Conservation (phyloP, 192 early-diverging fungal genomes). For the Coemansia sp. region DNA sequence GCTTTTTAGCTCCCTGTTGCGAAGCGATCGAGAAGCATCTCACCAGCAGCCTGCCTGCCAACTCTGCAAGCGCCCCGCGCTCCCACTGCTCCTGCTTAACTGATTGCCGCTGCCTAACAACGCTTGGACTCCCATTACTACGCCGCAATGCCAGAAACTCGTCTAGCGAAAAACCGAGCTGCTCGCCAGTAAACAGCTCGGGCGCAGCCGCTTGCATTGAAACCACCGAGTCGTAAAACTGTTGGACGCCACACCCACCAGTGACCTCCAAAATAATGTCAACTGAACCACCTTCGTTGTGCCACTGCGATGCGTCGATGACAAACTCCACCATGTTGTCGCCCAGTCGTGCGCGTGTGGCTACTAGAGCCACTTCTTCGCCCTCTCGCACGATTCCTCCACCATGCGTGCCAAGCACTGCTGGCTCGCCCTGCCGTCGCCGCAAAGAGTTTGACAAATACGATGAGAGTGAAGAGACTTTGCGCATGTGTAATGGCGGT, state of each 20-base stretch:
- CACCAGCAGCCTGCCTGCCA: constrained; percentile 28
- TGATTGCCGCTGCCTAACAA: neutral
- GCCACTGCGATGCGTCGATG: constrained; percentile 41
- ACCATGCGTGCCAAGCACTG: constrained; percentile 29
- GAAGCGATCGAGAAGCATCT: constrained; percentile 33
- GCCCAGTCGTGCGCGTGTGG: constrained; percentile 28
- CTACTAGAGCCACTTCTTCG: constrained; percentile 32
- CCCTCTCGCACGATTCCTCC: constrained; percentile 50
- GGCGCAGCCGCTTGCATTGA: constrained; percentile 30
- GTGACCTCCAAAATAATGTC: constrained; percentile 12
- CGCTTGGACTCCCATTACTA: neutral
- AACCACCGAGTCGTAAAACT: constrained; percentile 11
- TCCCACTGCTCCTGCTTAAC: neutral
- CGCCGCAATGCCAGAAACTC: constrained; percentile 1
- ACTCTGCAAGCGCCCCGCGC: neutral
- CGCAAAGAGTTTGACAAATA: constrained; percentile 39
- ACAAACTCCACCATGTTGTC: constrained; percentile 37
- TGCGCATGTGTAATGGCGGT: constrained; percentile 15
- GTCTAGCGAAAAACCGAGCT: constrained; percentile 10
- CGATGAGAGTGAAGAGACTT: constrained; percentile 27
- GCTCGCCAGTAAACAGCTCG: constrained; percentile 31
- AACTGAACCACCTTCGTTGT: constrained; percentile 4
- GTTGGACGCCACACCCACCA: constrained; percentile 8
- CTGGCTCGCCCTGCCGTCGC: constrained; percentile 31
- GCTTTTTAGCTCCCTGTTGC: constrained; percentile 10